Evolutionary conservation across 2,329 filamentous ascomycete genomes (phyloP), one percentile per base, ranked within the genome.

Genomic region (Cryphonectria radicalis): DNA sequence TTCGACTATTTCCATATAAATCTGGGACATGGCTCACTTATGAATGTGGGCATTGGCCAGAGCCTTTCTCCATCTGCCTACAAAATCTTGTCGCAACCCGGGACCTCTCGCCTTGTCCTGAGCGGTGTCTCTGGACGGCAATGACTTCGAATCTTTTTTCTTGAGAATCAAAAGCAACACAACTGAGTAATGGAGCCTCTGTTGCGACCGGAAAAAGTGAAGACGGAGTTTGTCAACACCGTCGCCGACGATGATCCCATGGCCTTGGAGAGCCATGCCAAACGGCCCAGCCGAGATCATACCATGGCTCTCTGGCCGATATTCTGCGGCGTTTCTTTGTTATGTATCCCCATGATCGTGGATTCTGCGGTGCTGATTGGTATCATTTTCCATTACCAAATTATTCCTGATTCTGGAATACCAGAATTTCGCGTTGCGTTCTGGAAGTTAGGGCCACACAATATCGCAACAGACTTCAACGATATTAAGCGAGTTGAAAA

Each of bases 401-500:
- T 66, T 14, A 55, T 66, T 32, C 63, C 63, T 11, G 11, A 37
- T 66, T 43, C 25, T 25, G 63, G 63, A 22, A 35, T 42, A 28
- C 63, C 63, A 13, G 42, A 66, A 14, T 55, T 66, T n/a, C n/a
- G n/a, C 14, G 19, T 40, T 11, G 7, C 63, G 6, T 35, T 5
- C 28, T 19, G 28, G 19, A 28, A 19, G 28, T 22, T 19, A 22
- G n/a, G 8, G 22, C 42, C 25, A 17, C 63, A 55, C 42, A 11
- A 55, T 66, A 35, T 35, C 43, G 14, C 37, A 22, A 25, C 19
- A 1, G 22, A 40, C 35, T 19, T 46, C 13, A 4, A 6, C 22
- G 37, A 25, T 11, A 63, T 25, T n/a, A 17, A 35, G 3, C n/a
- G 50, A 22, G 32, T 1, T 22, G 46, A 43, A 43, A n/a, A 22